Evolutionary conservation across 345 rosid genomes (phyloP), one percentile per base, ranked within the genome.

Genomic region (Eucalyptus microcorys): DNA sequence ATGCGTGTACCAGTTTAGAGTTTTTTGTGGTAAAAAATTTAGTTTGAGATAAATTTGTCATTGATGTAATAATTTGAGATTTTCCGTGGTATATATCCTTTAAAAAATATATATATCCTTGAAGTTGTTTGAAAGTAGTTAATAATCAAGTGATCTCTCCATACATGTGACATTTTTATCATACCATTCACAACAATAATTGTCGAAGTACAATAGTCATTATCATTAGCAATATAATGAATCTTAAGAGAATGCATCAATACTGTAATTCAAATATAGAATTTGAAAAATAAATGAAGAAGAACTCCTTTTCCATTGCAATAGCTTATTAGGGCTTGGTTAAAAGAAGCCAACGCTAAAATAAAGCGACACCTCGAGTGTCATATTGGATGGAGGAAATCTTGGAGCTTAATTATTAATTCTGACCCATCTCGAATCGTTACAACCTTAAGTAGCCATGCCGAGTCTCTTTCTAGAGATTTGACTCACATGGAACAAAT

Each of bases 1-100:
- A 55, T 24, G 3, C 1, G 3, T 22, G 1, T 55, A 22, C 1
- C 3, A 4, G 0, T 55, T 24, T 55, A 9, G 30, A 55, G 30
- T 24, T 55, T 55, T 55, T 55, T 55, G 6, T 55, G 13, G 30
- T 55, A 24, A 55, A 55, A 55, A 55, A 10, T 9, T 10, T 55
- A 55, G 61, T 55, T 55, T 55, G 12, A 24, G 61, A 22, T 55
- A 55, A 22, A 55, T 10, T 24, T 55, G 3, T 24, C 13, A 24
- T 22, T 55, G 30, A 24, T 55, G 1, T 55, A 55, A 24, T 24
- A 55, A 55, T 55, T 55, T 55, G 61, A 55, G 5, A 9, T 24
- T 55, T 55, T 55, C 2, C 0, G 3, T 55, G 13, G 6, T 55
- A 55, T 55, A n/a, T 55, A 55, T 4, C 13, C 27, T 9, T 4